Evolutionary conservation across 257 asterid genomes (phyloP), one percentile per base, ranked within the genome.

Genomic region (Lycium ferocissimum): DNA sequence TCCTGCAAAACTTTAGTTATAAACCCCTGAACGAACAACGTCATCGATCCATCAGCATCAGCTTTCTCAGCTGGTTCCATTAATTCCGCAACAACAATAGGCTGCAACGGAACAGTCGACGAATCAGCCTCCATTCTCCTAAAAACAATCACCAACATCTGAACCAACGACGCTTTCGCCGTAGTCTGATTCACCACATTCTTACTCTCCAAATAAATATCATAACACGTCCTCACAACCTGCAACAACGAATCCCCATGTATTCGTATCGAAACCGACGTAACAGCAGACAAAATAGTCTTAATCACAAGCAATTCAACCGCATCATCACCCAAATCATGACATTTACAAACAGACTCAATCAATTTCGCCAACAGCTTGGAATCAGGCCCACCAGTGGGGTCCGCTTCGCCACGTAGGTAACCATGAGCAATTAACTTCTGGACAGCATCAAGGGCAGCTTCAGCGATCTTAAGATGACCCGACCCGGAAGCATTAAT

Each of bases 121-220:
- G 97, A 94, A 87, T 97, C 99, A 4, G 99, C 99, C 95, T 97
- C 99, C 99, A 97, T 97, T 86, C 99, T 92, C 86, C 99, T 85
- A 78, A 97, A 97, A 82, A 97, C 98, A 86, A 97, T 97, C 53
- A 97, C 99, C 84, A 97, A 89, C 99, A 97, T 97, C 88, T 95
- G 99, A 85, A 94, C 93, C 94, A 97, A 84, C 18, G 99, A 95
- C 35, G 99, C 99, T 91, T 94, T 97, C 7, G 99, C 97, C 1
- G 99, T 95, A 2, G 97, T 94, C 92, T 95, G 98, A 89, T 95
- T 95, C 92, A 97, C 99, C 85, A 91, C 89, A 87, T 94, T 97
- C 90, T 95, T 95, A 88, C 99, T 97, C 85, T 84, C 93, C 86
- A 97, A 84, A 85, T 95, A 95, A 47, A 95, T 91, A 89, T 94